Percentiles rank a stretch among this genome's conserved stretches.
These are phyloP conservation scores for Diutina neorugosa DNA, from an alignment of 1,139 yeast genomes.

Conservation along the genomic window DNA sequence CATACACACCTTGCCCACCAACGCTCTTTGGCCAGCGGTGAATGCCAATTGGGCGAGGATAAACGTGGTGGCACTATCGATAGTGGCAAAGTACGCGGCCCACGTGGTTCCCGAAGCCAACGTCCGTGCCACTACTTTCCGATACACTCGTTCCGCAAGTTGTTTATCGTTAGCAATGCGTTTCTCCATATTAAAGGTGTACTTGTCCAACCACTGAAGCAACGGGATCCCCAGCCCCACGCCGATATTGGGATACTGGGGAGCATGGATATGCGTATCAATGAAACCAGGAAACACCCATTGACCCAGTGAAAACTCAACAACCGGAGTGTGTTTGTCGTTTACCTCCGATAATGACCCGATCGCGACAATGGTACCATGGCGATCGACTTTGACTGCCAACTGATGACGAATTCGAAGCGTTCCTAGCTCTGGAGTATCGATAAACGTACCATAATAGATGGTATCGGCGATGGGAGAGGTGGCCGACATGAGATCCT, in stretches of 20 bases:
- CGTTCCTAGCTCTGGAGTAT: conserved; percentile 19
- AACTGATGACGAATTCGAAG: conserved; percentile 36
- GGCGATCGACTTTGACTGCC: conserved; percentile 6
- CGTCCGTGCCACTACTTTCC: conserved; percentile 54
- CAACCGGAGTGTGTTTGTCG: not conserved
- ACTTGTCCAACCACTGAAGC: conserved; percentile 76
- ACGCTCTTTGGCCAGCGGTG: conserved; percentile 67
- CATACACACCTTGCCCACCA: conserved; percentile 95
- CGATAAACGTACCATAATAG: conserved; percentile 9
- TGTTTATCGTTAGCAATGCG: conserved; percentile 14
- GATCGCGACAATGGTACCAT: not conserved
- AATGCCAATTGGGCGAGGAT: conserved; percentile 64
- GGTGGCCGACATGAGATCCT: not conserved
- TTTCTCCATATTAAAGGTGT: conserved; percentile 82
- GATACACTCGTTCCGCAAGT: conserved; percentile 50
- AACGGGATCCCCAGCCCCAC: conserved; percentile 78
- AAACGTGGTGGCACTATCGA: conserved; percentile 65
- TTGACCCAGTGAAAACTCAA: not conserved
- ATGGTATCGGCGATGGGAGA: conserved; percentile 6
- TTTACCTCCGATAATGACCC: not conserved
- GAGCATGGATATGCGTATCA: conserved; percentile 94
- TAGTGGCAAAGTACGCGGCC: conserved; percentile 84
- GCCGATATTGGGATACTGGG: conserved; percentile 93
- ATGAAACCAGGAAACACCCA: conserved; percentile 88
- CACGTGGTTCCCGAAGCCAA: conserved; percentile 78